phyloP scores from a whole-genome alignment of 345 rosid species.

The Eucalyptus tenuipes region DNA sequence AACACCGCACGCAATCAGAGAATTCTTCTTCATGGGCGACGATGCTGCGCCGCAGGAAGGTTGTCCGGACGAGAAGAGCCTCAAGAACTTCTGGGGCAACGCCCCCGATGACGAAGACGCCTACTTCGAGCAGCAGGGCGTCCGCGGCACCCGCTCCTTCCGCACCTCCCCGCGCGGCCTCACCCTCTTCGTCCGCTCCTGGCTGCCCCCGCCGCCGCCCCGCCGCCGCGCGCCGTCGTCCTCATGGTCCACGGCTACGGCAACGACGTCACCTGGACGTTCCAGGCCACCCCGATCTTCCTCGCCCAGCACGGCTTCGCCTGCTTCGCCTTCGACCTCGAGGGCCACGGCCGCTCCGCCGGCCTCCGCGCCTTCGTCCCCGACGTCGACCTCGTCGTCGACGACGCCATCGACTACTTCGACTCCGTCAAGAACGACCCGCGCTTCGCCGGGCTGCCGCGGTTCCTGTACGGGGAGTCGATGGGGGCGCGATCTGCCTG shows the following conservation, averaged over 20 bases:
- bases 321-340: constrained; percentile 69
- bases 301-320: constrained; percentile 74
- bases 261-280: constrained; percentile 77
- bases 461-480: constrained; percentile 69
- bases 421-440: constrained; percentile 28
- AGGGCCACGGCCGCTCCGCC: constrained; percentile 74
- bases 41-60: neutral
- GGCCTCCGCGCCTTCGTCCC: constrained; percentile 62
- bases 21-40: neutral
- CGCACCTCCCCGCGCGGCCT: constrained; percentile 78
- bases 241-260: constrained; percentile 83
- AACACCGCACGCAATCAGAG: neutral
- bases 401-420: constrained; percentile 47
- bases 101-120: constrained; percentile 54
- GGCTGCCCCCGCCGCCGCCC: constrained; percentile 44
- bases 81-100: constrained; percentile 46
- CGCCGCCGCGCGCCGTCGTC: constrained; percentile 55
- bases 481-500: constrained; percentile 72
- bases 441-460: constrained; percentile 19
- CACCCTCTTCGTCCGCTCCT: constrained; percentile 60
- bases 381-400: constrained; percentile 51
- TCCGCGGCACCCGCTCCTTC: constrained; percentile 38
- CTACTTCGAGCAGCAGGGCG: constrained; percentile 40
- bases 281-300: constrained; percentile 59
- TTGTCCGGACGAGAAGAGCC: neutral